Conservation (phyloP, 2,329 filamentous ascomycete species). For the Aphanoascus verrucosus region DNA sequence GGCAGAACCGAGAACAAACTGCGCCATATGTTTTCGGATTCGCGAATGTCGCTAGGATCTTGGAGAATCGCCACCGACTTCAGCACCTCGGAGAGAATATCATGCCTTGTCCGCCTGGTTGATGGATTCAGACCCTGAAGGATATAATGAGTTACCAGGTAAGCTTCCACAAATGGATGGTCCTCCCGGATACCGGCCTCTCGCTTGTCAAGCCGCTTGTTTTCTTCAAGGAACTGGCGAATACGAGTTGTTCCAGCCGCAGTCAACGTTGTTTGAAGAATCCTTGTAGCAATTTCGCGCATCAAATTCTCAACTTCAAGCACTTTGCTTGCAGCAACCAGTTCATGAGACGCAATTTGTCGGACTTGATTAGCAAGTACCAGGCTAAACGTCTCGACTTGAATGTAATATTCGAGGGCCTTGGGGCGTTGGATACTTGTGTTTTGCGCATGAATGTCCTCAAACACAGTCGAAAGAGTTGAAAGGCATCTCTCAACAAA, state of each 20-base stretch:
- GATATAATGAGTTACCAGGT: slow-evolving; percentile 40
- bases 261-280: slow-evolving; percentile 28
- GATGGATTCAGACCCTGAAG: slow-evolving; percentile 22
- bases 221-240: slow-evolving; percentile 37
- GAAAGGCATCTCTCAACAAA: slow-evolving; percentile 33
- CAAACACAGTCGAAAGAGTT: slow-evolving; percentile 25
- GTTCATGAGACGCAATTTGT: slow-evolving; percentile 29
- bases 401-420: slow-evolving; percentile 8
- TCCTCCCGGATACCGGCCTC: slow-evolving; percentile 41
- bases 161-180: slow-evolving; percentile 35
- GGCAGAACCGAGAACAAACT: slow-evolving; percentile 45
- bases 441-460: background rate
- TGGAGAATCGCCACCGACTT: slow-evolving; percentile 24
- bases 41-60: slow-evolving; percentile 20
- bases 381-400: slow-evolving; percentile 22
- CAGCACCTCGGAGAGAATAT: slow-evolving; percentile 31
- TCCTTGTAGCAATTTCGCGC: slow-evolving; percentile 26
- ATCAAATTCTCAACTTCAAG: slow-evolving; percentile 25
- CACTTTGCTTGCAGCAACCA: slow-evolving; percentile 20
- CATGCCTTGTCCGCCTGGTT: slow-evolving; percentile 31
- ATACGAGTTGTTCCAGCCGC: slow-evolving; percentile 29
- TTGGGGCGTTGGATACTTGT: slow-evolving; percentile 1
- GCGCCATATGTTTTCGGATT: slow-evolving; percentile 32
- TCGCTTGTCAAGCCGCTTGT: slow-evolving; percentile 30
- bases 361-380: slow-evolving; percentile 31